Evolutionary conservation across 441 rosid species (phyloP).

Genomic region (Populus hybrid): DNA sequence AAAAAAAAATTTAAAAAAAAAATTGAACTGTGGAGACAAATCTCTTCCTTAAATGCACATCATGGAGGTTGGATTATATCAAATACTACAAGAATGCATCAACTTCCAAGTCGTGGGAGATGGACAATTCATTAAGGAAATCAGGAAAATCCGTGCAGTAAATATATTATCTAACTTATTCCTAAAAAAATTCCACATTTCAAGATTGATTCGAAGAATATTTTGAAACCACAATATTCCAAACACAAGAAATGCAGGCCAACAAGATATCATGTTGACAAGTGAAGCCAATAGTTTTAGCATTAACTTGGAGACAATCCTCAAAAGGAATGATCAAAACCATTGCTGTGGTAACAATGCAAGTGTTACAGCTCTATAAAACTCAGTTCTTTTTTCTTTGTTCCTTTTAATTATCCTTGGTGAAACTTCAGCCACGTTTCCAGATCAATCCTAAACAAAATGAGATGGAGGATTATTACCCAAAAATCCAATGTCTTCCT

Average conservation of each 20-base stretch:
- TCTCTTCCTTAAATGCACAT: background rate
- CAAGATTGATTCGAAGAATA: constrained; percentile 13
- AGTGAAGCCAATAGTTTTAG: background rate
- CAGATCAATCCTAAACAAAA: background rate
- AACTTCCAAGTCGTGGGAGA: background rate
- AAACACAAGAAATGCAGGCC: background rate
- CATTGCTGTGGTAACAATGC: background rate
- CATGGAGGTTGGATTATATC: background rate
- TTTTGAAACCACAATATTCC: background rate
- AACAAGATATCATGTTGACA: background rate
- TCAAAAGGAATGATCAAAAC: background rate
- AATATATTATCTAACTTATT: no score
- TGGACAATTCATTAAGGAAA: background rate
- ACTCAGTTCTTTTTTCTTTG: background rate
- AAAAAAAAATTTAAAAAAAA: no score
- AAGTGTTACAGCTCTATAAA: constrained; percentile 1
- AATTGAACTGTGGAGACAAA: background rate
- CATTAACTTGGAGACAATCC: background rate
- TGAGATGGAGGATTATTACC: background rate
- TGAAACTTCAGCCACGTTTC: background rate
- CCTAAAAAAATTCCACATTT: background rate
- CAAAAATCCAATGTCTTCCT: background rate
- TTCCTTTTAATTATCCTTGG: background rate
- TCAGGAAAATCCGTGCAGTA: background rate
- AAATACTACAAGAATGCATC: background rate